Conservation (phyloP, 257 asterid species). For the Przewalskia tangutica region DNA sequence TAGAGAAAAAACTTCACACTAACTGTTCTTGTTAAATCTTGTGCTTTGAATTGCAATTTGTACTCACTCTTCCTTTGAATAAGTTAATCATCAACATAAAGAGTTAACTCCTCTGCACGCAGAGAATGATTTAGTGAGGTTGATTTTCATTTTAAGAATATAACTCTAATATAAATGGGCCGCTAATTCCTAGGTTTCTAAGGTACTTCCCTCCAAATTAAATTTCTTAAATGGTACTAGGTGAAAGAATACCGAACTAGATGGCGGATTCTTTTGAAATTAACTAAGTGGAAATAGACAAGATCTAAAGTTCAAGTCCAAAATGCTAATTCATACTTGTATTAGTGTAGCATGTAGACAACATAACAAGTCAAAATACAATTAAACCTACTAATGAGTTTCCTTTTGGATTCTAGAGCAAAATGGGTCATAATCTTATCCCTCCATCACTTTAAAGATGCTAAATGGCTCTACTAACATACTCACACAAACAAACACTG, state of each 20-base stretch:
- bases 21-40: not conserved
- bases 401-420: not conserved
- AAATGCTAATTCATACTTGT: not conserved
- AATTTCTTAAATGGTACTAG: not conserved
- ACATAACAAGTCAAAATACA: not conserved
- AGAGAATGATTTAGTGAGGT: not conserved
- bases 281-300: not conserved
- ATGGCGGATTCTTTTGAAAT: not conserved
- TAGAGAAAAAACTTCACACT: not conserved
- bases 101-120: not conserved
- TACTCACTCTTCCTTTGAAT: not conserved
- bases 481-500: not conserved
- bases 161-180: not conserved
- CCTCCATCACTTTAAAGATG: not conserved
- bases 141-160: not conserved
- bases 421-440: not conserved
- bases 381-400: not conserved
- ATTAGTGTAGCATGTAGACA: not conserved
- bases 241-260: not conserved
- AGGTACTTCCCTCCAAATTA: not conserved
- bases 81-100: not conserved
- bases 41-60: not conserved
- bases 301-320: not conserved
- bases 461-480: not conserved
- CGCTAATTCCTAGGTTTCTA: not conserved